Conservation (phyloP, 1,139 yeast species). For the Zygoascus hellenicus region DNA sequence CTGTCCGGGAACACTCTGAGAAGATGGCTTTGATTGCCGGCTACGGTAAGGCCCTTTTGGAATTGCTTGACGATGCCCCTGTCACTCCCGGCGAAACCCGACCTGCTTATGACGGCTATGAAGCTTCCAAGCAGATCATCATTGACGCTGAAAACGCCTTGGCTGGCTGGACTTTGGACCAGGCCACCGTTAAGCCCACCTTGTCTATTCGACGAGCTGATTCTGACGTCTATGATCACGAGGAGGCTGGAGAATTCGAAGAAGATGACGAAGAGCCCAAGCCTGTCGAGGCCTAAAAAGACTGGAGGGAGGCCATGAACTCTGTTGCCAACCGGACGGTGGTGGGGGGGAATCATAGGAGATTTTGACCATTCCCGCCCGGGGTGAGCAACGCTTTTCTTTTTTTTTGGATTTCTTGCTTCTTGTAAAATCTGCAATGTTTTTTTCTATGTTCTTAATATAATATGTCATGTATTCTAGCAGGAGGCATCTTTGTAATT, state of each 20-base stretch:
- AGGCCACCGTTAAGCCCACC: constrained; percentile 93
- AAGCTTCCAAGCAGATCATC: constrained; percentile 95
- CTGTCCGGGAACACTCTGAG: constrained; percentile 93
- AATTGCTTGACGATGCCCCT: constrained; percentile 91
- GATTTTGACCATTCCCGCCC: too few species aligned
- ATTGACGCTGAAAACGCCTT: constrained; percentile 95
- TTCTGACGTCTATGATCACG: constrained; percentile 58
- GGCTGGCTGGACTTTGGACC: constrained; percentile 94
- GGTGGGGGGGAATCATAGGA: too few species aligned
- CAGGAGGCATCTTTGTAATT: too few species aligned
- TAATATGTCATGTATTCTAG: constrained; percentile 8
- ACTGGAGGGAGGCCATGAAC: background rate
- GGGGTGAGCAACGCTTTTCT: too few species aligned
- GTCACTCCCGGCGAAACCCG: constrained; percentile 99
- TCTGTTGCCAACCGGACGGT: constrained; percentile 8
- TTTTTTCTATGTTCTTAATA: constrained; percentile 12
- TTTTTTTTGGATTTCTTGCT: constrained; percentile 10
- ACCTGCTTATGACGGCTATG: constrained; percentile 97
- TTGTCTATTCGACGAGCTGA: constrained; percentile 74
- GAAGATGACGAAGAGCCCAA: constrained; percentile 15
- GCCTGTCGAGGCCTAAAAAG: constrained; percentile 11
- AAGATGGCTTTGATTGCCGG: constrained; percentile 96
- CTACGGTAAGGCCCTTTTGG: constrained; percentile 95
- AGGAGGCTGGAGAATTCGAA: constrained; percentile 38
- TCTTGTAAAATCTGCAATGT: constrained; percentile 6